phyloP scores from a whole-genome alignment of 306 rosid genomes.

The barrel medic (Medicago truncatula) region DNA sequence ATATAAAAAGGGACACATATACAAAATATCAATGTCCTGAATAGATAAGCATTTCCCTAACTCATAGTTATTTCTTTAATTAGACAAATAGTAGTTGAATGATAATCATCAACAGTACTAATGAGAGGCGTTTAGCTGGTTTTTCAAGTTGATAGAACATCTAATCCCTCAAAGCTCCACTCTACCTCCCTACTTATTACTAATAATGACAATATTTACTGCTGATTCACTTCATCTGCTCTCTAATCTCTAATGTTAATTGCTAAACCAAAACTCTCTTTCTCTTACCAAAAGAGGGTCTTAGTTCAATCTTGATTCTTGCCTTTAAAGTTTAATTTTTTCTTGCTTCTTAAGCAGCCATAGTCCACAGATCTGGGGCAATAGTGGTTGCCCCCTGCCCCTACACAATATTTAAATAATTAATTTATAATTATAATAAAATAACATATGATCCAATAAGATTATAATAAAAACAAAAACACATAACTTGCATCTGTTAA shows the following conservation, averaged over 20 bases:
- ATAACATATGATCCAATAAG: neutral
- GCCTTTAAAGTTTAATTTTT: constrained; percentile 48
- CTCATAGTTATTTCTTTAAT: neutral
- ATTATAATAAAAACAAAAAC: neutral
- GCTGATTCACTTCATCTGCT: constrained; percentile 39
- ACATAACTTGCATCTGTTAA: neutral
- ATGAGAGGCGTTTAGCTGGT: constrained; percentile 5
- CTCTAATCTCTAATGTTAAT: constrained; percentile 7
- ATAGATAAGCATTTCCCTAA: neutral
- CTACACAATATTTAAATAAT: constrained; percentile 12
- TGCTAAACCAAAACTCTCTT: constrained; percentile 3
- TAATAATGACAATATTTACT: constrained; percentile 36
- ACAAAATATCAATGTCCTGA: neutral
- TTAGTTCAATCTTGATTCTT: constrained; percentile 48
- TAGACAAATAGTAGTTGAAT: constrained; percentile 40
- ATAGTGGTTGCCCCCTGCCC: constrained; percentile 41
- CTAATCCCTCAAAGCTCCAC: constrained; percentile 47
- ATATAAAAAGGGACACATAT: neutral
- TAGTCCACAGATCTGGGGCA: constrained; percentile 45
- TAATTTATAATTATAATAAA: neutral
- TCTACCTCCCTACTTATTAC: constrained; percentile 51
- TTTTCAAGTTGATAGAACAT: constrained; percentile 49
- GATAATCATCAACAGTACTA: constrained; percentile 9
- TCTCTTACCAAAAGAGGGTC: constrained; percentile 29
- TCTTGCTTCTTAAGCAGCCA: constrained; percentile 54